Evolutionary conservation across 2,329 filamentous ascomycete genomes (phyloP).

Genomic region (Alternaria infectoria): DNA sequence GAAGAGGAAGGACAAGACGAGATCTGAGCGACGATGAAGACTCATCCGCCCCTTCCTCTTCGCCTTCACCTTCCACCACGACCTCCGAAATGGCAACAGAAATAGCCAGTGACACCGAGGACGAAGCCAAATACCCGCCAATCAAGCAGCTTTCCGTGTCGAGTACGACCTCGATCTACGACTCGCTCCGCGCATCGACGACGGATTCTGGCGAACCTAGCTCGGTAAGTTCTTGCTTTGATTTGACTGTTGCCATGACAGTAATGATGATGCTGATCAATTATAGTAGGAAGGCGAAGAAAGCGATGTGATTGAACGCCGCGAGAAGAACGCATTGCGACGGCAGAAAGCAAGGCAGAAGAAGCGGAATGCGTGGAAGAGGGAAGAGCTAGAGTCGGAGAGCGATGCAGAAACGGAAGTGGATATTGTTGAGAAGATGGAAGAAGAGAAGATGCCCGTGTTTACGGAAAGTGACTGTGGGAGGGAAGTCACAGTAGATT

Average conservation of each 20-base stretch:
- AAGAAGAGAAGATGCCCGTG: background rate
- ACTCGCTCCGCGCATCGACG: background rate
- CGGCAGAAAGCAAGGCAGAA: background rate
- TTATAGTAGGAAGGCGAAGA: slow-evolving; percentile 2
- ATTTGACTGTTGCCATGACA: background rate
- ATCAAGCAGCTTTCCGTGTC: background rate
- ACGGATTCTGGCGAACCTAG: background rate
- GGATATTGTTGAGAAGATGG: background rate
- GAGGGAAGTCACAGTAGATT: background rate
- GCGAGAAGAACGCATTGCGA: background rate
- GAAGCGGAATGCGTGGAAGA: background rate
- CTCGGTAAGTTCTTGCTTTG: background rate
- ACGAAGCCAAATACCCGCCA: background rate
- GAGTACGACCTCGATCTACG: background rate
- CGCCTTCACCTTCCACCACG: background rate
- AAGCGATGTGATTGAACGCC: slow-evolving; percentile 2
- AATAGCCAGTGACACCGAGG: background rate
- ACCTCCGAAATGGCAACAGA: background rate
- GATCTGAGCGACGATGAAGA: background rate
- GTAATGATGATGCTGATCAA: background rate
- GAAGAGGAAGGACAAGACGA: background rate
- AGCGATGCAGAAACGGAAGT: background rate
- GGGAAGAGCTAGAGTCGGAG: background rate
- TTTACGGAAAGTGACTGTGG: background rate
- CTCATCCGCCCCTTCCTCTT: background rate